Evolutionary conservation across 2,329 filamentous ascomycete species (phyloP), one percentile per base, ranked within the genome.

Genomic region (Coniochaeta sp.): DNA sequence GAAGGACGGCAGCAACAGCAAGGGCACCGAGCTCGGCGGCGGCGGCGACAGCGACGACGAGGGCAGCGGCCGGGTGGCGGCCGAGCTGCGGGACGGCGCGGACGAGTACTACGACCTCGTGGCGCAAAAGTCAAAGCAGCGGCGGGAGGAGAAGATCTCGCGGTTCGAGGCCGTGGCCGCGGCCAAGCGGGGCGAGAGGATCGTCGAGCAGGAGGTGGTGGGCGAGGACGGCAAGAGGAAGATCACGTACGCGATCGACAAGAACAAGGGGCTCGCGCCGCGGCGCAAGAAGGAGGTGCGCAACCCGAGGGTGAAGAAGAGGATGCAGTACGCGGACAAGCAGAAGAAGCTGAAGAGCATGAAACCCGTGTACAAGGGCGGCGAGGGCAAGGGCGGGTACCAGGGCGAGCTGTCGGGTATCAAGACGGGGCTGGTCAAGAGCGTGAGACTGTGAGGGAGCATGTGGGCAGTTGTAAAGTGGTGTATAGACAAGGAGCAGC

Each of bases 291-390:
- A 99, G 86, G 93, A 96, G 68, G 89, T 92, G 61, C 82, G 93
- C 64, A 99, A 99, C 77, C 93, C 95, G 38, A 83, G 95, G 73
- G 93, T 98, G 65, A 99, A 98, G 89, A 98, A 97, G 89, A 87
- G 91, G 76, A 91, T 91, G 86, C 92, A 91, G 85, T 99, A 86
- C 74, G 92, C 96, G 72, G 89, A 92, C 74, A 97, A 96, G 83
- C 89, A 93, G 84, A 98, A 97, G 90, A 97, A 98, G 82, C 77
- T 98, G 71, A 86, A 85, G 69, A 93, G 89, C 71, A 90, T 93
- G 79, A 91, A 89, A 78, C 84, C 90, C 9, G 81, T 91, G 16
- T 98, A 93, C 79, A 91, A 92, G 75, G 91, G 91, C 66, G 90
- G 91, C 63, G 87, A 96, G 77, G 87, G 90, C 67, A 85, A 85